phyloP scores from a whole-genome alignment of 1,284 basidiomycete genomes.

The Cystobasidiaceae sp. region DNA sequence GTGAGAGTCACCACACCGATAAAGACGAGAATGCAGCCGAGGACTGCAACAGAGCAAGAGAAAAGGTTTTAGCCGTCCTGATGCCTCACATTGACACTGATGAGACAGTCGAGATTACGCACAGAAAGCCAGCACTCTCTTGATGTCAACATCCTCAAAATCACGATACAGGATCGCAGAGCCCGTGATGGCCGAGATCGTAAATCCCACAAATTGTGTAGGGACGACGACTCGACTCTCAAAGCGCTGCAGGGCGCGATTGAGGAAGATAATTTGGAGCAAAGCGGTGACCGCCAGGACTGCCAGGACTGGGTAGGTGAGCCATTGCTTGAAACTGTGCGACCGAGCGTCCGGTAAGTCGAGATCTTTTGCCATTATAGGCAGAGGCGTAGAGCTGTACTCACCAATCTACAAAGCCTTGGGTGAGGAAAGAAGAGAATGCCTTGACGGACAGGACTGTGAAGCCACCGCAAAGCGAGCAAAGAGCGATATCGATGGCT shows the following conservation, averaged over 20 bases:
- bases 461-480: conserved; percentile 87
- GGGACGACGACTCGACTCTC: conserved; percentile 83
- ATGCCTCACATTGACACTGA: no score
- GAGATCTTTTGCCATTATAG: conserved; percentile 56
- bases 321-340: conserved; percentile 38
- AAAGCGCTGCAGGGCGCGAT: conserved; percentile 80
- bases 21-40: conserved; percentile 23
- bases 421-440: conserved; percentile 75
- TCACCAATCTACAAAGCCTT: conserved; percentile 68
- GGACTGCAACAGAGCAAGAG: background rate
- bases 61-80: no score
- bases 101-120: background rate
- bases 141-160: conserved; percentile 57
- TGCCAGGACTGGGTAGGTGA: conserved; percentile 49
- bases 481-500: conserved; percentile 79
- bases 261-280: conserved; percentile 85
- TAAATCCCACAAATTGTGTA: conserved; percentile 80
- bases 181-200: conserved; percentile 77
- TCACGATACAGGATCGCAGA: conserved; percentile 91
- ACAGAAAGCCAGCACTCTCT: conserved; percentile 44
- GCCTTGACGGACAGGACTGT: conserved; percentile 93
- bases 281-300: conserved; percentile 73
- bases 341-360: background rate
- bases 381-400: conserved; percentile 68
- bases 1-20: conserved; percentile 22